Conservation (phyloP, 345 rosid species). For the Eutrema japonicum region DNA sequence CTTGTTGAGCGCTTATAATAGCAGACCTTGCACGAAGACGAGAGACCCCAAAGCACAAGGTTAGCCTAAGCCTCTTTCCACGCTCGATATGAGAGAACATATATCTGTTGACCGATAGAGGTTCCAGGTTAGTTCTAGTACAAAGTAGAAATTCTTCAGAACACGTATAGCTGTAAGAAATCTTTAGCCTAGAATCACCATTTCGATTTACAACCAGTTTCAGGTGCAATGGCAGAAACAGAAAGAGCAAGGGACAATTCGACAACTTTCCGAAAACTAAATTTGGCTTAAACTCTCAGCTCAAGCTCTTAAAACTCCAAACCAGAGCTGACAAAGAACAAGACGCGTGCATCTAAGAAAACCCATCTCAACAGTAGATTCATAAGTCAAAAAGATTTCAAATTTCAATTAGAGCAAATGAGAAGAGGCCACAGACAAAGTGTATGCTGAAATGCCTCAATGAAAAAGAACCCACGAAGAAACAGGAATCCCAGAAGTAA, state of each 20-base stretch:
- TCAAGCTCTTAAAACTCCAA: constrained; percentile 7
- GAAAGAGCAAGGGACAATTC: not conserved
- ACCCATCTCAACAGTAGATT: not conserved
- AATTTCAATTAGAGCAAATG: not conserved
- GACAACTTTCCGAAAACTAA: not conserved
- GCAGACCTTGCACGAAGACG: constrained; percentile 48
- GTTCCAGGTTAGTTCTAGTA: constrained; percentile 26
- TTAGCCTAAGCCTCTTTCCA: constrained; percentile 48
- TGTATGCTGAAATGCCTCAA: constrained; percentile 40
- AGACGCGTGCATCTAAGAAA: not conserved
- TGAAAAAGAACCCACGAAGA: constrained; percentile 56
- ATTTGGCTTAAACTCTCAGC: constrained; percentile 6
- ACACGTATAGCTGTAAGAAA: not conserved
- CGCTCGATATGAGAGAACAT: constrained; percentile 48
- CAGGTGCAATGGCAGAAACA: constrained; percentile 10
- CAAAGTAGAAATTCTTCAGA: not conserved
- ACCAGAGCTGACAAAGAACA: not conserved
- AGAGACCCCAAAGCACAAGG: constrained; percentile 52
- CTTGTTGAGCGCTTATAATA: constrained; percentile 54
- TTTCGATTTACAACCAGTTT: not conserved
- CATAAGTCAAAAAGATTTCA: constrained; percentile 1
- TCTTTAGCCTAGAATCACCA: not conserved
- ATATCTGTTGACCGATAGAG: constrained; percentile 53
- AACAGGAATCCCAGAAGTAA: constrained; percentile 47
- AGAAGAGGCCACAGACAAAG: constrained; percentile 17